Conservation (phyloP, 73 alveolate genomes). For the Paramecium sexaurelia region DNA sequence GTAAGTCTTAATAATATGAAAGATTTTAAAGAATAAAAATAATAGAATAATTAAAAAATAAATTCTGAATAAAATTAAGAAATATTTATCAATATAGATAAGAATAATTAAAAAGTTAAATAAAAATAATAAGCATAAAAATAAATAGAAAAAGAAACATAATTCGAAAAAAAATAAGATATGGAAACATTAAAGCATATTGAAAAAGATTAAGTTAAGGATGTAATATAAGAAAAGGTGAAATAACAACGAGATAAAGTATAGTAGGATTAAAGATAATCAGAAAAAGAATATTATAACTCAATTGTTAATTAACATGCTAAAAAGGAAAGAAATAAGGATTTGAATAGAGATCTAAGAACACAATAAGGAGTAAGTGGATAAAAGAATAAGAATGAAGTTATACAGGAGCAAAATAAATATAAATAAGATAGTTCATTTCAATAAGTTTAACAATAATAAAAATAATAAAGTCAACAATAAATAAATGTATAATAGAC, state of each 20-base stretch:
- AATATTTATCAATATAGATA: neutral
- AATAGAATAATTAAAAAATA: neutral
- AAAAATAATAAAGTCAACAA: too few relatives aligned
- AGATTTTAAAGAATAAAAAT: neutral
- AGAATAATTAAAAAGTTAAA: too few relatives aligned
- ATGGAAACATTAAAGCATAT: neutral
- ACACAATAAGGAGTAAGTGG: neutral
- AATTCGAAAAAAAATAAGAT: neutral
- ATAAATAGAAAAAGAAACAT: neutral
- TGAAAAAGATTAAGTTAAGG: neutral
- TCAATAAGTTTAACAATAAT: neutral
- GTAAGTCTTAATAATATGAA: too few relatives aligned
- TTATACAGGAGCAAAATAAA: neutral
- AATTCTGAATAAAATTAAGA: too few relatives aligned
- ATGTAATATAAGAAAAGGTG: neutral
- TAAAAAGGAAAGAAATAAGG: neutral
- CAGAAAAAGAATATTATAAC: too few relatives aligned
- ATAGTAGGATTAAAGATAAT: neutral
- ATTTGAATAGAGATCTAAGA: neutral
- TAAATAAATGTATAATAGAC: too few relatives aligned
- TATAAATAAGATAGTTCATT: neutral
- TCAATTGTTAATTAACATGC: neutral
- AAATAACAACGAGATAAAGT: neutral
- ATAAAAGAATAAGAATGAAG: neutral
- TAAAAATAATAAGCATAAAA: neutral